Base-by-base conservation (phyloP, 140 eudicot species). In the Cichorium intybus region DNA sequence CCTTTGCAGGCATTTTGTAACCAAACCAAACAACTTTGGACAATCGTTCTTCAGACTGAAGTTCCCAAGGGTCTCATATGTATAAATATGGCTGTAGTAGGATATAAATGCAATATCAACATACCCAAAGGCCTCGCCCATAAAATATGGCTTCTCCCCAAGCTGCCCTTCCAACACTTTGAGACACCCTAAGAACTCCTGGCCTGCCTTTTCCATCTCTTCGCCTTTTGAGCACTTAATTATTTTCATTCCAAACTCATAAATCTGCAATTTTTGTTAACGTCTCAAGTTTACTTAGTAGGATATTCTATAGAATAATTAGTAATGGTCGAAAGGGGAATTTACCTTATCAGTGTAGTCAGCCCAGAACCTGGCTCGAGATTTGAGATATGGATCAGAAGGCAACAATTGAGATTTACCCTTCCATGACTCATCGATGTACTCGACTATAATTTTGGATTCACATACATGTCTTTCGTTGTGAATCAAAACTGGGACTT, bases 341-440 rank as follows among this genome's bases (percentile, higher is more conserved):
- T 43, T 43, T 4, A 43, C 49, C 49, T 51, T 66, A 49, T 66
- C 72, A 33, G 37, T 28, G 1, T 45, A 66, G 14, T 66, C 61
- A 22, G 62, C 72, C 72, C 61, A 66, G 51, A 66, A 66, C 34
- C 50, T 66, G 3, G 72, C 50, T 26, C 51, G 72, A 52, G 72
- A 59, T 66, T 34, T 27, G 9, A 49, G 59, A 29, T 47, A 71
- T 23, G 77, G 77, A 37, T 71, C 70, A 37, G 62, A 16, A 48
- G 77, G 77, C 50, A 72, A 49, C 56, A 72, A 43, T 18, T 55
- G 45, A 31, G 49, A 28, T 5, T 62, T 23, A 29, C 33, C 12
- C 6, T 71, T 33, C 78, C 72, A 73, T 14, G 53, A 48, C 55
- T 73, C 72, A 64, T 73, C 78, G 14, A 73, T 64, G 63, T 73